Base-by-base conservation (phyloP, 163 green algal species). In the Scenedesmus sp. region DNA sequence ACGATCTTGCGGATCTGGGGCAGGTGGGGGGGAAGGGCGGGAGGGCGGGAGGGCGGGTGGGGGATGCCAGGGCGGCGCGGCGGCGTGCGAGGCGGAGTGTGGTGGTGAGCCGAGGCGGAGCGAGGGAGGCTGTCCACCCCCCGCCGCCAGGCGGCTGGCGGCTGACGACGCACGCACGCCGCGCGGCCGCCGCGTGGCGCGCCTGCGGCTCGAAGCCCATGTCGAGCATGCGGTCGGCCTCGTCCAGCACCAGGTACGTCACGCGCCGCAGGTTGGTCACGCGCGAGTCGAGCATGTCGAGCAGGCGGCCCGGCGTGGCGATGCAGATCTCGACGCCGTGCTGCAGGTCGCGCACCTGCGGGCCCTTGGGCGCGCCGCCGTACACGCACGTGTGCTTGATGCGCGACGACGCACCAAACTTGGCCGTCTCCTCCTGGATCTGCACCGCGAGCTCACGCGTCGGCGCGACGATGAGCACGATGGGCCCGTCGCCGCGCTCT, bases 131-230 rank as follows among this genome's bases (percentile, higher is more conserved):
- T n/a, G n/a, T n/a, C n/a, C n/a, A n/a, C n/a, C n/a, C n/a, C n/a
- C n/a, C n/a, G n/a, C n/a, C n/a, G n/a, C n/a, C n/a, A n/a, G n/a
- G n/a, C n/a, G n/a, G n/a, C n/a, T n/a, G n/a, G n/a, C n/a, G n/a
- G n/a, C n/a, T n/a, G n/a, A 47, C 39, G 10, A 47, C 39, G 10
- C 39, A 47, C 39, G 10, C 39, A 10, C 7, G 7, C 6, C 39
- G 39, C 39, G 10, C 39, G 39, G 39, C 39, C 7, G 0, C 11
- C 0, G n/a, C n/a, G n/a, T n/a, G n/a, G 13, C 58, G 5, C 58
- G 98, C 97, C 89, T 99, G 95, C 22, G 95, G 95, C 83, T 99
- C 96, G 69, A 99, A 99, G n/a, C 96, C 96, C 95, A 98, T 98
- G 86, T 99, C 95, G 78, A 99, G 88, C 96, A 99, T 99, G 77